Evolutionary conservation across 345 rosid species (phyloP), one percentile per base, ranked within the genome.

Genomic region (Gossypium bickii): DNA sequence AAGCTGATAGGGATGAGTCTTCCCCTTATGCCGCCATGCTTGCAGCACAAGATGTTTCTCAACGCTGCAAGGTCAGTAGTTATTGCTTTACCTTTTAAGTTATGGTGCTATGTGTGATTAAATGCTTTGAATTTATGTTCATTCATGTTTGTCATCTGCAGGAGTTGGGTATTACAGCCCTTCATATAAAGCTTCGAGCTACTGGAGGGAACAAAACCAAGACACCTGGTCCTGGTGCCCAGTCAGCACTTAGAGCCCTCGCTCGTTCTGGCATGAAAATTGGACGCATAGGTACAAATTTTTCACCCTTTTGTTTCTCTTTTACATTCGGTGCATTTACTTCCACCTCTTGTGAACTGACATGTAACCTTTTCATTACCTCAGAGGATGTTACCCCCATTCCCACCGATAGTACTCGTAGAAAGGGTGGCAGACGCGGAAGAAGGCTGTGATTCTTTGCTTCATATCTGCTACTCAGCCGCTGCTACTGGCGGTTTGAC

Each of bases 181-280:
- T 91, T 74, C 92, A 91, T 71, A 88, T 2, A 59, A 24, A 59
- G 64, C 64, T 59, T 13, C 64, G 64, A 12, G 41, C 64, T 12
- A 59, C 64, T 12, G 97, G 94, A 24, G 97, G 92, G 5, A 91
- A 91, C 86, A 87, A 91, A 81, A 89, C 94, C 52, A 91, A 91
- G 78, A 91, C 97, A 12, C 94, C 92, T 72, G 93, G 97, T 47
- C 93, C 97, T 8, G 97, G 97, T 85, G 97, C 97, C 2, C 97
- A 91, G 80, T 89, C 97, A 13, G 97, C 98, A n/a, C 92, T 93
- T 16, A 83, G 98, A 83, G 97, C 98, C 2, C 94, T 93, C 77
- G 97, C 98, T 69, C 98, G 98, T 78, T 89, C 98, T 17, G 98
- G 98, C 81, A 91, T 93, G 97, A 93, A 84, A 77, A 93, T 93